Evolutionary conservation across 2,329 filamentous ascomycete genomes (phyloP), one percentile per base, ranked within the genome.

Genomic region (Phaeosphaeria sp.): DNA sequence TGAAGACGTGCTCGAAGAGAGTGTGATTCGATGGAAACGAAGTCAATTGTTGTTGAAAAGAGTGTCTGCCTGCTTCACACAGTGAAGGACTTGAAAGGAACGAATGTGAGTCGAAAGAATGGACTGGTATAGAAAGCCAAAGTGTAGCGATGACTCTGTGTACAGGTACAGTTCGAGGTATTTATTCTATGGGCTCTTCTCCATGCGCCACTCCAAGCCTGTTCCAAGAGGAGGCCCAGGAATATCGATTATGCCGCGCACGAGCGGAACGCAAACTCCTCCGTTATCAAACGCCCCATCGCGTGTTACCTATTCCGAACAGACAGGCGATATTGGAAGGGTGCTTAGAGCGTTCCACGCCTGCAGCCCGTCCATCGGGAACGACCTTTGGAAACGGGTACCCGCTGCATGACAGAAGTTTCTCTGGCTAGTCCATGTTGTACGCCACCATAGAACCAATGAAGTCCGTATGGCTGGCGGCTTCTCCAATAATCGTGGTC

Each of bases 1-100:
- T 30, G 46, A 18, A 41, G 33, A 21, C 52, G 20, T 49, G 51
- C 56, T 60, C 21, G 59, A 36, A 59, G 59, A 56, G 57, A 48
- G 44, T 46, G 50, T 55, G 60, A 53, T 55, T 62, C 52, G 58
- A 55, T 63, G 55, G 50, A 66, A 72, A 56, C 60, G 67, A 72
- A 69, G 53, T 65, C 60, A 36, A 46, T 10, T 50, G 50, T 53
- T 43, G 58, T 66, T 61, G 55, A 59, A 63, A 73, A 73, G 71
- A 73, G 53, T 66, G 71, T 72, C 66, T 65, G 67, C 71, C 71
- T 60, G 66, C 69, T 72, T 67, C 68, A 71, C 68, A 64, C 68
- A 62, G 67, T 71, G 68, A 70, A 71, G 67, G 71, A 71, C 67
- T 66, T 61, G 44, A 62, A 69, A 66, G 55, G 64, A 71, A 72